These are phyloP conservation scores for Lyophyllum shimeji DNA, from an alignment of 768 basidiomycete species.

Conservation along the genomic window DNA sequence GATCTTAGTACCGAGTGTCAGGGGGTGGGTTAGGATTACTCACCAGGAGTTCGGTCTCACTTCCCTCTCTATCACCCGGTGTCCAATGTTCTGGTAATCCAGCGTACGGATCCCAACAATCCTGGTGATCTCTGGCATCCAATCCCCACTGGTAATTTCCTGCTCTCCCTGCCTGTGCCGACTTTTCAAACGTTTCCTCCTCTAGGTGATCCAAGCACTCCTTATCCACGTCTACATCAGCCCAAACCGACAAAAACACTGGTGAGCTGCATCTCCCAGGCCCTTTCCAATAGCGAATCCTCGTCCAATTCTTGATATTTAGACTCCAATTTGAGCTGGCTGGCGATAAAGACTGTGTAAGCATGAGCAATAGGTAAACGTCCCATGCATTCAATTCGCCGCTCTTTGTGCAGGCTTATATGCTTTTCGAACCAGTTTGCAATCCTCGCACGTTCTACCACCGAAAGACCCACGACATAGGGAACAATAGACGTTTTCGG, in stretches of 20 bases:
- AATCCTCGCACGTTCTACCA: conserved; percentile 20
- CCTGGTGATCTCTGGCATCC: conserved; percentile 22
- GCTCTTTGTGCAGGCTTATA: conserved; percentile 7
- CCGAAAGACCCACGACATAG: conserved; percentile 11
- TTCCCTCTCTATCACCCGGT: conserved; percentile 6
- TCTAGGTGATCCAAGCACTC: conserved; percentile 21
- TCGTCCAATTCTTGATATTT: background rate
- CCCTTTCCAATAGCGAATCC: background rate
- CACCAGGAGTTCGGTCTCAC: conserved; percentile 2
- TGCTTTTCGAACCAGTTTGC: conserved; percentile 25
- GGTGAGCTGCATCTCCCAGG: background rate
- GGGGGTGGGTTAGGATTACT: background rate
- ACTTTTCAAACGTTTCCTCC: conserved; percentile 25
- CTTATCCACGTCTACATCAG: conserved; percentile 22
- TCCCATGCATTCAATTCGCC: background rate
- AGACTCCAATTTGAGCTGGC: background rate
- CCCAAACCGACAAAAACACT: background rate
- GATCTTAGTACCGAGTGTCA: background rate
- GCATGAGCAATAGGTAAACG: conserved; percentile 9
- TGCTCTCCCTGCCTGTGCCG: conserved; percentile 16
- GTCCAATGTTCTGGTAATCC: conserved; percentile 12
- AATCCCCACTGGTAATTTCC: conserved; percentile 26
- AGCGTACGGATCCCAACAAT: conserved; percentile 18
- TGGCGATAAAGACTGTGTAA: conserved; percentile 17
- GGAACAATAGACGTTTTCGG: conserved; percentile 3